Evolutionary conservation across 179 eudicot genomes (phyloP).

Genomic region (Heliamphora pulchella): DNA sequence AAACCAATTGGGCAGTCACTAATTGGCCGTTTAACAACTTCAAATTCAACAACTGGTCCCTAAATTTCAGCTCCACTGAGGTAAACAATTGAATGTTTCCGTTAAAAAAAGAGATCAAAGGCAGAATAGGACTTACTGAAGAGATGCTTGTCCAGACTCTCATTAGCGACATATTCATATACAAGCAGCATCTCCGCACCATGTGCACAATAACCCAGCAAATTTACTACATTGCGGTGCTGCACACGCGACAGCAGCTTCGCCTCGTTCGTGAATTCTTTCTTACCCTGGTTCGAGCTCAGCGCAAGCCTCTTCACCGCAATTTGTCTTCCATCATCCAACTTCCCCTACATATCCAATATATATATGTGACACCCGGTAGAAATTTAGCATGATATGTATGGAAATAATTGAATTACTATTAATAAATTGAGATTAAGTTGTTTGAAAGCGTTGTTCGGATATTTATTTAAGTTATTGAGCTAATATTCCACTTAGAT

Average conservation of each 20-base stretch:
- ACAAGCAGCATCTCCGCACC: slow-evolving; percentile 74
- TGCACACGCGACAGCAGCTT: slow-evolving; percentile 76
- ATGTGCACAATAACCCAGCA: slow-evolving; percentile 74
- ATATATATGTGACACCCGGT: background rate
- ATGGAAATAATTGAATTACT: too few relatives aligned
- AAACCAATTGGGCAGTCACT: too few relatives aligned
- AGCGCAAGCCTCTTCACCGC: slow-evolving; percentile 82
- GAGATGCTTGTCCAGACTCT: slow-evolving; percentile 88
- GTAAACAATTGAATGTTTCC: background rate
- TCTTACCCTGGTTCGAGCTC: slow-evolving; percentile 68
- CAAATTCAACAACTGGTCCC: background rate
- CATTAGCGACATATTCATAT: slow-evolving; percentile 70
- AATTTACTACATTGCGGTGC: slow-evolving; percentile 81
- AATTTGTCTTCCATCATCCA: slow-evolving; percentile 72
- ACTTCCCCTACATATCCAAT: slow-evolving; percentile 50
- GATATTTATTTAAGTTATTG: too few relatives aligned
- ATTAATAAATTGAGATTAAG: too few relatives aligned
- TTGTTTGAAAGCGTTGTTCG: too few relatives aligned
- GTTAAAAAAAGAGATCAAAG: background rate
- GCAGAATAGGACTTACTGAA: slow-evolving; percentile 65
- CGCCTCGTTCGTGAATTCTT: slow-evolving; percentile 80
- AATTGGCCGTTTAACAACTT: background rate
- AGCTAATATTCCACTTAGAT: too few relatives aligned
- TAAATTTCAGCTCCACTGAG: background rate
- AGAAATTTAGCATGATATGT: too few relatives aligned